Conservation (phyloP, 2,329 filamentous ascomycete genomes). For the Stylonectria norvegica region DNA sequence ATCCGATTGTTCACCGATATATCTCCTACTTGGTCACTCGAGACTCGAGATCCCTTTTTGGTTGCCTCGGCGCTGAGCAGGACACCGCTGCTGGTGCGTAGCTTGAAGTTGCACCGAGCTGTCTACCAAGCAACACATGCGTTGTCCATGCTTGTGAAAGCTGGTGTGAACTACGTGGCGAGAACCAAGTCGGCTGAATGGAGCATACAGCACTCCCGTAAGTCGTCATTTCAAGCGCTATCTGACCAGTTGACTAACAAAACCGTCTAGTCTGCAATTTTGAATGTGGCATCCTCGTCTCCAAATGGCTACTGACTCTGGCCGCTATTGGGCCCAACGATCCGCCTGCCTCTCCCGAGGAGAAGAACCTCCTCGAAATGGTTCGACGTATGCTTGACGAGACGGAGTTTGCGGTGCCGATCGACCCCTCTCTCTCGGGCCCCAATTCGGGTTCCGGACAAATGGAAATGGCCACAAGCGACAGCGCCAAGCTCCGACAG, state of each 20-base stretch:
- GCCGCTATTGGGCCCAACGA: slow-evolving; percentile 50
- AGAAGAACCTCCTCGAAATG: slow-evolving; percentile 53
- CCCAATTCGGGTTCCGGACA: slow-evolving; percentile 34
- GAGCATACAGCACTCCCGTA: slow-evolving; percentile 61
- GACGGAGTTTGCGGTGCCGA: slow-evolving; percentile 59
- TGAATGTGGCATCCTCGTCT: slow-evolving; percentile 58
- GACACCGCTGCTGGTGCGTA: slow-evolving; percentile 57
- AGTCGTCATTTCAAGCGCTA: slow-evolving; percentile 29
- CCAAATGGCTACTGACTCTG: slow-evolving; percentile 58
- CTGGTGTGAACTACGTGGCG: slow-evolving; percentile 60
- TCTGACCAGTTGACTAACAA: slow-evolving; percentile 14
- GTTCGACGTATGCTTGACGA: slow-evolving; percentile 58
- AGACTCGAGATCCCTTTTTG: slow-evolving; percentile 59
- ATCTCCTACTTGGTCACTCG: slow-evolving; percentile 58
- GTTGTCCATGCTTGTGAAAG: slow-evolving; percentile 63
- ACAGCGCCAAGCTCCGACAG: slow-evolving; percentile 51
- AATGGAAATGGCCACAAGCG: slow-evolving; percentile 44
- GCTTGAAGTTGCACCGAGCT: slow-evolving; percentile 57
- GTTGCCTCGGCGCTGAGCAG: slow-evolving; percentile 60
- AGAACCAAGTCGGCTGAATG: slow-evolving; percentile 59
- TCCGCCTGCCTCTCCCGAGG: slow-evolving; percentile 48
- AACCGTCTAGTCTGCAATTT: slow-evolving; percentile 51
- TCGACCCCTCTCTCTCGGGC: slow-evolving; percentile 52
- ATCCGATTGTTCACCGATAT: slow-evolving; percentile 66
- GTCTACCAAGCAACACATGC: slow-evolving; percentile 67